phyloP scores from a whole-genome alignment of 2,329 filamentous ascomycete species.

The Fusarium dlaminii region DNA sequence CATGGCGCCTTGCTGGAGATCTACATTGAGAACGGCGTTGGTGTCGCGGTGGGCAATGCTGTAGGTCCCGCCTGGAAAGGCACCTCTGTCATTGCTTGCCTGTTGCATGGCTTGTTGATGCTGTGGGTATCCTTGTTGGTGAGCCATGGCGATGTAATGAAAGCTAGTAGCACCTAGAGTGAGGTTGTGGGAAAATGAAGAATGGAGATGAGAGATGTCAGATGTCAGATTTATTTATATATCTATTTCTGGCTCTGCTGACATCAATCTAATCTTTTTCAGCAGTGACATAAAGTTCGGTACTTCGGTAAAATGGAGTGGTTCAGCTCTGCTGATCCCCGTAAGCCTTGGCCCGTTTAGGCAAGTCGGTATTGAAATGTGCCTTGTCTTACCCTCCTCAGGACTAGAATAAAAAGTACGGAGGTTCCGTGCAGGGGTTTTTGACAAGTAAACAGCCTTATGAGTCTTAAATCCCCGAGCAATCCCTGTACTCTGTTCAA shows the following conservation, averaged over 20 bases:
- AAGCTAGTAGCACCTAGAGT: no score
- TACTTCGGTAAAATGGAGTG: background rate
- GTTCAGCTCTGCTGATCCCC: background rate
- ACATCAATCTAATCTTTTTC: background rate
- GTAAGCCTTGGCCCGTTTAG: background rate
- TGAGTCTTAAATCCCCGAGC: background rate
- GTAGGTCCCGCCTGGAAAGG: background rate
- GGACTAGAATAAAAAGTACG: background rate
- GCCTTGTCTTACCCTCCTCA: background rate
- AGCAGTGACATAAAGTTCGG: background rate
- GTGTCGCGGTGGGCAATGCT: background rate
- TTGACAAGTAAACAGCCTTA: background rate
- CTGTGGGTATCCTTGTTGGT: background rate
- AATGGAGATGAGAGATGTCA: background rate
- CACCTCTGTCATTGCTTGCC: background rate
- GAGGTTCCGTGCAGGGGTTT: no score
- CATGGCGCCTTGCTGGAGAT: background rate
- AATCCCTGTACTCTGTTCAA: background rate
- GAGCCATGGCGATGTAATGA: background rate
- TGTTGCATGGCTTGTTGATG: background rate
- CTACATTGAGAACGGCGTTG: background rate
- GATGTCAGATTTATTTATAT: background rate
- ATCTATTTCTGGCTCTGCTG: background rate
- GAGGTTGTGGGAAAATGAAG: background rate
- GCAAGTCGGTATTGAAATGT: background rate